Evolutionary conservation across 176 grass and related monocot species (phyloP), one percentile per base, ranked within the genome.

Genomic region (Oryza rufipogon): DNA sequence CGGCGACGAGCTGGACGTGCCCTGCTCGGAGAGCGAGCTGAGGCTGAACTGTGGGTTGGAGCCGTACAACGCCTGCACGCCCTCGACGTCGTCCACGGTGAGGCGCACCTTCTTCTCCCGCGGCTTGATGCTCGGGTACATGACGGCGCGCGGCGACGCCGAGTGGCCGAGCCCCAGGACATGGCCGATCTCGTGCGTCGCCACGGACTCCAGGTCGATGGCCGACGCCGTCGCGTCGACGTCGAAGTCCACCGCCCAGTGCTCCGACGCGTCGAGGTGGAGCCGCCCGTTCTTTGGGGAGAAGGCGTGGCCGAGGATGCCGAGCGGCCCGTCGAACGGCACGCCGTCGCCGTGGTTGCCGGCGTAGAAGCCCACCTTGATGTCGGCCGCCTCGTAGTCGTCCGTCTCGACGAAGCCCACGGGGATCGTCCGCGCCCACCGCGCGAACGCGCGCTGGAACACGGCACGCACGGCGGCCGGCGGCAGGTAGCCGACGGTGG

Each of bases 121-220:
- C 5, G 96, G 87, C 9, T 73, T 88, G 61, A 98, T 88, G 83
- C 81, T 95, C 6, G 96, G 96, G 87, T 95, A 98, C 96, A 98
- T 98, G 64, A 98, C 89, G 0, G 96, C 96, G 19, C 83, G 82
- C n/a, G 77, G 90, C 49, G 89, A 84, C 4, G 87, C 68, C 4
- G 96, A 90, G 87, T 98, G 96, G 4, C 88, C 96, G 6, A 98
- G 85, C 44, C 96, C 96, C 2, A 98, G 87, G 36, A 98, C 89
- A 80, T 98, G 96, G 0, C 96, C 96, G 1, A 98, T 98, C 91
- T 98, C 96, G 87, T 98, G 96, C 41, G 93, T 95, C 45, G 87
- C 91, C 7, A 98, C 91, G 4, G 96, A 98, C 74, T 98, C 96
- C 38, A 98, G 61, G 92, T 98, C 87, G 25, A 98, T 26, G 0